Conservation (phyloP, 2,329 filamentous ascomycete species). For the Aspergillus uvarum region DNA sequence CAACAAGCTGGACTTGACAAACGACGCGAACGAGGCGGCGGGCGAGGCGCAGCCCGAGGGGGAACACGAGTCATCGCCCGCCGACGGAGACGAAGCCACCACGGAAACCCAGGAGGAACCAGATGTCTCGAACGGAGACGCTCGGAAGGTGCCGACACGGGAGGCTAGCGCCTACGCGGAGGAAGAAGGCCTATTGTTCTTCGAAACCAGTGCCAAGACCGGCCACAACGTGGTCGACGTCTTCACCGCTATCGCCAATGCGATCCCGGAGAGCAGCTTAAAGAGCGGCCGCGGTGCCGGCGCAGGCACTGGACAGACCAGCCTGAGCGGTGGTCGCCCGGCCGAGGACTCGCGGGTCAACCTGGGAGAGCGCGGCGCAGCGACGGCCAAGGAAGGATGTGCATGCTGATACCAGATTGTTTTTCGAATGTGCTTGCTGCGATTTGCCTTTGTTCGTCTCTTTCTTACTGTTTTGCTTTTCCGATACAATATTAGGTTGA, state of each 20-base stretch:
- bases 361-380: constrained; percentile 69
- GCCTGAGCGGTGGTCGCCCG: constrained; percentile 54
- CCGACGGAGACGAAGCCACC: constrained; percentile 42
- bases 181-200: constrained; percentile 91
- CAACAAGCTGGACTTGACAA: constrained; percentile 91
- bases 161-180: constrained; percentile 93
- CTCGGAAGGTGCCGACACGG: constrained; percentile 83
- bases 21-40: constrained; percentile 50
- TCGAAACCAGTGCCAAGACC: constrained; percentile 97
- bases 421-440: constrained; percentile 3
- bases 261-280: constrained; percentile 93
- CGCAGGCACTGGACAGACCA: constrained; percentile 56
- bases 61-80: constrained; percentile 38
- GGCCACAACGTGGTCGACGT: constrained; percentile 93
- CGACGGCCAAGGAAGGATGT: constrained; percentile 83
- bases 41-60: constrained; percentile 33
- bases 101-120: constrained; percentile 55
- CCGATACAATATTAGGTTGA: constrained; percentile 13
- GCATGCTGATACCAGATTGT: constrained; percentile 63
- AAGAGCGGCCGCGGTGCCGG: constrained; percentile 80
- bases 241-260: constrained; percentile 96
- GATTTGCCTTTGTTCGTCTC: background rate
- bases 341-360: constrained; percentile 69
- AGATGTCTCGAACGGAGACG: constrained; percentile 66
- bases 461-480: constrained; percentile 8